Evolutionary conservation across 2,329 filamentous ascomycete genomes (phyloP), one percentile per base, ranked within the genome.

Genomic region (Knoxdaviesia capensis): DNA sequence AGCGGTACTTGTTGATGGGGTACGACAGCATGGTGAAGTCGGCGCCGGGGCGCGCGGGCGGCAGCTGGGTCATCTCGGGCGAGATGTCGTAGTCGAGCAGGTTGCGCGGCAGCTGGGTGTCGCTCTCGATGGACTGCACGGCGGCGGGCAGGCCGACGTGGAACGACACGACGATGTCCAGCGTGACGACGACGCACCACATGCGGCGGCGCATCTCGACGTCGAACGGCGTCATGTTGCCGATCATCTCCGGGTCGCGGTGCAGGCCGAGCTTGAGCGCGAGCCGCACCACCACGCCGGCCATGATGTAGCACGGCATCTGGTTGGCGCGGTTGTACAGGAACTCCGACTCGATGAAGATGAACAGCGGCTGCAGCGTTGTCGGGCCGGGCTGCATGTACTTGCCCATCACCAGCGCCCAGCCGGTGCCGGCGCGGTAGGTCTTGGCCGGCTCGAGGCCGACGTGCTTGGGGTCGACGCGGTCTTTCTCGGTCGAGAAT

Each of bases 91-190:
- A 68, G 52, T 83, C 77, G 41, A 70, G 63, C 32, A 81, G 54
- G 53, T 81, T 80, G 32, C 64, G 61, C 10, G 77, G 77, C 20
- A 73, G 54, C 1, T 63, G 58, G 0, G 74, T 77, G 51, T 82
- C 78, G 39, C 66, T 71, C 45, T 80, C 75, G 34, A 76, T 68
- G 29, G 66, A 62, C 44, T 74, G 65, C 38, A 80, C 63, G 71
- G 80, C 77, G 50, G 68, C 68, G 3, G 78, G 78, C 42, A 83
- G 59, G 2, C 77, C 77, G 45, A 80, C 65, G 51, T 81, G 76
- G 51, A 79, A 80, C 2, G 74, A 71, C 30, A 77, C 72, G 4
- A 81, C 55, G 3, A 76, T 55, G 51, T 82, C 78, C 38, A 78
- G 62, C 50, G 77, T 71, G 33, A 62, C 53, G 4, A 63, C 62